Evolutionary conservation across 768 basidiomycete species (phyloP).

Genomic region (Pulveroboletus sp.): DNA sequence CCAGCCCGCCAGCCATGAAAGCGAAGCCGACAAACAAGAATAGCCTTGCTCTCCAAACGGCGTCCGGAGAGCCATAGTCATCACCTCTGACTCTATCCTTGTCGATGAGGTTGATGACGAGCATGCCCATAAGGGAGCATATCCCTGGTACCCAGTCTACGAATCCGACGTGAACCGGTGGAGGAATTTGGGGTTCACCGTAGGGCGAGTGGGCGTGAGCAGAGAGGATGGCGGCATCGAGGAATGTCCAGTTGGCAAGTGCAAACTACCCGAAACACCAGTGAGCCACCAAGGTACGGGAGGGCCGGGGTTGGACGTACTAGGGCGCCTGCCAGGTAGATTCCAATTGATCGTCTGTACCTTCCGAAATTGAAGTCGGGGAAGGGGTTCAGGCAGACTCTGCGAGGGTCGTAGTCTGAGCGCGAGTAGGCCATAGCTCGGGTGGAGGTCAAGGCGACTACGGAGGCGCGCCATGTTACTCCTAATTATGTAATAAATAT

Average conservation of each 20-base stretch:
- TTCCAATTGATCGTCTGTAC: conserved; percentile 77
- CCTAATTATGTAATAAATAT: conserved; percentile 19
- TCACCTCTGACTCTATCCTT: conserved; percentile 83
- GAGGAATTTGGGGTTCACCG: conserved; percentile 61
- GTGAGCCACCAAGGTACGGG: background rate
- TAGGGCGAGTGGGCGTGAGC: conserved; percentile 77
- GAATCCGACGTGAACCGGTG: conserved; percentile 81
- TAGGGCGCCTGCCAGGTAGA: conserved; percentile 88
- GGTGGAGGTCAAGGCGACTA: background rate
- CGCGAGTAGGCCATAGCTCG: conserved; percentile 49
- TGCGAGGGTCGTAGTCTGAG: conserved; percentile 76
- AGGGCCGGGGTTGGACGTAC: conserved; percentile 47
- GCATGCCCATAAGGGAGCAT: conserved; percentile 86
- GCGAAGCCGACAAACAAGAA: conserved; percentile 95
- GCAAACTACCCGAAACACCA: conserved; percentile 59
- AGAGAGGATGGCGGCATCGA: conserved; percentile 89
- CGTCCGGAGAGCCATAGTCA: conserved; percentile 75
- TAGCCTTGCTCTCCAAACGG: conserved; percentile 88
- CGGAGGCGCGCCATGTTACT: background rate
- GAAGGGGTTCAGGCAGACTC: conserved; percentile 85
- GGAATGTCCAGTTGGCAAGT: conserved; percentile 89
- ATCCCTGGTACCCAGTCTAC: conserved; percentile 98
- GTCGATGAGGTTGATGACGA: conserved; percentile 91
- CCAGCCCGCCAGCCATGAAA: conserved; percentile 94
- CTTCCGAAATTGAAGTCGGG: conserved; percentile 71